Evolutionary conservation across 768 basidiomycete species (phyloP).

Genomic region (Dioszegia aurantiaca): DNA sequence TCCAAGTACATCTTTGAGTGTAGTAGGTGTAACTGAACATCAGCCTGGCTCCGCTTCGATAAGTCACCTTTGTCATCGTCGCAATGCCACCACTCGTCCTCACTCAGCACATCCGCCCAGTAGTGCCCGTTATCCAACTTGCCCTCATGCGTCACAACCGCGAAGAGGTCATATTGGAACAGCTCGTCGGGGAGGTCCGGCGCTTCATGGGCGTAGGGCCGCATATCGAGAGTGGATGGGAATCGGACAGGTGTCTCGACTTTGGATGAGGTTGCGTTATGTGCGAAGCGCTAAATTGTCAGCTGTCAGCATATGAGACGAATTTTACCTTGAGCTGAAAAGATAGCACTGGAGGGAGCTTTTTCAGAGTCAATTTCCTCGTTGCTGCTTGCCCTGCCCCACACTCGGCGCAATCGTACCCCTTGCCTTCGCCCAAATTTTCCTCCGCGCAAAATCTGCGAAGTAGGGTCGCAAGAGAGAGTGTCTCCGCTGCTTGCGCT

Average conservation of each 20-base stretch:
- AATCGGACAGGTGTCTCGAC: conserved; percentile 79
- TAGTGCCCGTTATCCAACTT: conserved; percentile 94
- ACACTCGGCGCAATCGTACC: conserved; percentile 81
- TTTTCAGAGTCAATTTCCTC: conserved; percentile 78
- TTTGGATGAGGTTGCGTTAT: conserved; percentile 72
- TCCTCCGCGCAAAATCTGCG: conserved; percentile 72
- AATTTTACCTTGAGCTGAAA: conserved; percentile 95
- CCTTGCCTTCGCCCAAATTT: conserved; percentile 68
- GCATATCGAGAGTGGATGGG: conserved; percentile 82
- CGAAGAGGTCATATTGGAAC: conserved; percentile 87
- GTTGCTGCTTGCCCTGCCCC: conserved; percentile 65
- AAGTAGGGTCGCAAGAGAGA: conserved; percentile 72
- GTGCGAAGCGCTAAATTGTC: conserved; percentile 78
- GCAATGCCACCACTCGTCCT: conserved; percentile 79
- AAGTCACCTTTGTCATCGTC: conserved; percentile 82
- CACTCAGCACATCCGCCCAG: conserved; percentile 75
- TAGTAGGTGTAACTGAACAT: conserved; percentile 67
- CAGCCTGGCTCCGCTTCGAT: conserved; percentile 12
- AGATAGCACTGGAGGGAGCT: conserved; percentile 81
- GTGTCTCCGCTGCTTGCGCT: conserved; percentile 56
- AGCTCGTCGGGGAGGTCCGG: conserved; percentile 59
- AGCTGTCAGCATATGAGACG: conserved; percentile 4
- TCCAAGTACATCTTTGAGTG: conserved; percentile 63
- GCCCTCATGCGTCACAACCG: conserved; percentile 91
- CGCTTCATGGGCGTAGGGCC: conserved; percentile 60